phyloP scores from a whole-genome alignment of 2,329 filamentous ascomycete genomes.

The Sporothrix schenckii region DNA sequence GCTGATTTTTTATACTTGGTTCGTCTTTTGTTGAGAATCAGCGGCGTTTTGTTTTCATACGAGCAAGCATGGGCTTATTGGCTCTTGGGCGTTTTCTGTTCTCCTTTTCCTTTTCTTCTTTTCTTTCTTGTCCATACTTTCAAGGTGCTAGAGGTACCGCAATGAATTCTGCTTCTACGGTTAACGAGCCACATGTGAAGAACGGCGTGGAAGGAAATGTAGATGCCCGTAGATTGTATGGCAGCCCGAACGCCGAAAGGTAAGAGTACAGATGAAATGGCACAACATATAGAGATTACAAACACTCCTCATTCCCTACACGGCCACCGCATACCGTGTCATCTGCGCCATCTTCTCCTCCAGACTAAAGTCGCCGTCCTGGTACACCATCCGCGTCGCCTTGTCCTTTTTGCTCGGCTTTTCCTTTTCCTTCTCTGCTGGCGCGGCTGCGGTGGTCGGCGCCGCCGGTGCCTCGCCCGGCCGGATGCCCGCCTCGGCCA shows the following conservation, averaged over 20 bases:
- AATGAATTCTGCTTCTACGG: neutral
- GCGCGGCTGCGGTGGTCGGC: slow-evolving; percentile 32
- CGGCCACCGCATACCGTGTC: slow-evolving; percentile 65
- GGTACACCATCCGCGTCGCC: slow-evolving; percentile 72
- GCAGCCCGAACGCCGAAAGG: neutral
- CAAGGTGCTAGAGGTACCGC: neutral
- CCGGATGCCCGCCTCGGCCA: slow-evolving; percentile 64
- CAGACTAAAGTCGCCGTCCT: slow-evolving; percentile 75
- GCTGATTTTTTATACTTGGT: no score
- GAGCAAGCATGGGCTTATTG: slow-evolving; percentile 13
- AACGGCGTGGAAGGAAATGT: neutral
- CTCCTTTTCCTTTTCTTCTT: neutral
- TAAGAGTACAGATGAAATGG: neutral
- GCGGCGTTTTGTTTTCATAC: neutral
- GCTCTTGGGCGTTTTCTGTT: slow-evolving; percentile 9
- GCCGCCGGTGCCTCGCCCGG: slow-evolving; percentile 49
- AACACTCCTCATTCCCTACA: neutral
- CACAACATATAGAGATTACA: no score
- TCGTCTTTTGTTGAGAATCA: neutral
- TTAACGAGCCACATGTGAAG: neutral
- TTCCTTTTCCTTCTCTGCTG: slow-evolving; percentile 52
- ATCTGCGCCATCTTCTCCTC: slow-evolving; percentile 87
- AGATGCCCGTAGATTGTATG: slow-evolving; percentile 9
- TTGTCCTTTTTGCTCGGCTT: slow-evolving; percentile 54
- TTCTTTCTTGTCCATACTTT: slow-evolving; percentile 5